These are phyloP conservation scores for Zoysia japonica DNA, from an alignment of 176 grass and related monocot genomes.

Conservation along the genomic window DNA sequence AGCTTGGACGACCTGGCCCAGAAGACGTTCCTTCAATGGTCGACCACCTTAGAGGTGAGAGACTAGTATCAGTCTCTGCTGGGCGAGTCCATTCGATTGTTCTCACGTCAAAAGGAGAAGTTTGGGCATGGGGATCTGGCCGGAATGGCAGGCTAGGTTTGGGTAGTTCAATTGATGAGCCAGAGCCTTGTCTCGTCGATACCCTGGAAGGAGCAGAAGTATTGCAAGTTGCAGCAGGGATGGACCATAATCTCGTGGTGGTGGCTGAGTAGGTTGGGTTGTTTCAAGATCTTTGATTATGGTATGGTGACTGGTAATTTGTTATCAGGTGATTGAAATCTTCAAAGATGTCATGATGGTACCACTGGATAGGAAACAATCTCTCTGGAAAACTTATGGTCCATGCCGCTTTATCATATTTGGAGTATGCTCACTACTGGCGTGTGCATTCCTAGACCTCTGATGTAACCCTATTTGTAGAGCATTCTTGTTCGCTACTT, in stretches of 20 bases:
- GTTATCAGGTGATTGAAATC: not conserved
- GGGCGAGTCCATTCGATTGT: slow-evolving; percentile 77
- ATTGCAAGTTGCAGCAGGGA: slow-evolving; percentile 63
- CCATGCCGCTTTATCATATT: not conserved
- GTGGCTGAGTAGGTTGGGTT: slow-evolving; percentile 48
- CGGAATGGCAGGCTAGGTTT: slow-evolving; percentile 75
- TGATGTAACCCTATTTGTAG: no score
- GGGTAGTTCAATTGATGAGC: slow-evolving; percentile 81
- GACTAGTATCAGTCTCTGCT: slow-evolving; percentile 50
- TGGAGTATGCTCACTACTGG: not conserved
- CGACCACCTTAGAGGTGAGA: slow-evolving; percentile 53
- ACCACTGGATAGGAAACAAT: not conserved
- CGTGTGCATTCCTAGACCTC: not conserved
- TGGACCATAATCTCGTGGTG: slow-evolving; percentile 85
- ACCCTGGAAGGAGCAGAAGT: slow-evolving; percentile 61
- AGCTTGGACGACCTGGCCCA: slow-evolving; percentile 66
- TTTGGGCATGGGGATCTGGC: slow-evolving; percentile 88
- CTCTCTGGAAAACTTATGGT: not conserved
- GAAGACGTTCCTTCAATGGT: slow-evolving; percentile 58
- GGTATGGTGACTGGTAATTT: not conserved
- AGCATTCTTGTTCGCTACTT: not conserved
- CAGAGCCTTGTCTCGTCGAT: slow-evolving; percentile 64
- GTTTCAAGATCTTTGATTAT: not conserved
- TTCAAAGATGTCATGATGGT: slow-evolving; percentile 8
- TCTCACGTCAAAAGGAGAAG: slow-evolving; percentile 57